Base-by-base conservation (phyloP, 345 rosid species). In the Moringa oleifera region DNA sequence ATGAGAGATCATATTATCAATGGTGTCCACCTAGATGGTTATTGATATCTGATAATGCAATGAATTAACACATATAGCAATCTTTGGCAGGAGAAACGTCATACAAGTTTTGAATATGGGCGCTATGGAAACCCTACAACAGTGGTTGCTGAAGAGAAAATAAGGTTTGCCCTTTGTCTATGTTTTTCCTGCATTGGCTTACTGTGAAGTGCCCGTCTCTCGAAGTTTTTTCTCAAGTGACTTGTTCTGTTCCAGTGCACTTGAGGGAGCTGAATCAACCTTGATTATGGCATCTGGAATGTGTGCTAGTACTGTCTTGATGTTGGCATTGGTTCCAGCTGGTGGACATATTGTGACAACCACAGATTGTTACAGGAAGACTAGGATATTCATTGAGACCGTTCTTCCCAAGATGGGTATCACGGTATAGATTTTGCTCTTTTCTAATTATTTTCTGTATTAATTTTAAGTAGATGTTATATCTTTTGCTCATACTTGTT, bases 81-180 rank as follows among this genome's bases (percentile, higher is more conserved):
- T 41, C 12, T 41, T 41, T 41, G 47, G 55, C 69, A 94, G 97
- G 99, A 94, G 80, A 88, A 90, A 59, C 87, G 99, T 59, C 77
- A 59, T 61, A 63, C 54, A 10, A 94, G 99, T 79, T 94, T 86
- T 67, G 99, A 90, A 69, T 94, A 94, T 77, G 99, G 99, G 53
- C 85, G 99, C 25, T 94, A 94, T 76, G 99, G 99, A 51, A 94
- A 94, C 79, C 99, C 99, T 0, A 94, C 99, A 10, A 90, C 99
- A 2, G 86, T 63, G 37, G 96, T 88, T 22, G 66, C 65, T 0
- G 99, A 94, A 76, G 86, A 90, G 71, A 94, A 94, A 75, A 77
- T 94, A 70, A 94, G 99, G 99, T 94, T 52, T 49, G 67, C 55
- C 18, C 18, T 18, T 45, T 52, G 24, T 41, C 31, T 50, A 51